Percentiles rank a stretch among this genome's conserved stretches.
phyloP scores from a whole-genome alignment of 1,284 basidiomycete species.

The Retiboletus flavoniger region DNA sequence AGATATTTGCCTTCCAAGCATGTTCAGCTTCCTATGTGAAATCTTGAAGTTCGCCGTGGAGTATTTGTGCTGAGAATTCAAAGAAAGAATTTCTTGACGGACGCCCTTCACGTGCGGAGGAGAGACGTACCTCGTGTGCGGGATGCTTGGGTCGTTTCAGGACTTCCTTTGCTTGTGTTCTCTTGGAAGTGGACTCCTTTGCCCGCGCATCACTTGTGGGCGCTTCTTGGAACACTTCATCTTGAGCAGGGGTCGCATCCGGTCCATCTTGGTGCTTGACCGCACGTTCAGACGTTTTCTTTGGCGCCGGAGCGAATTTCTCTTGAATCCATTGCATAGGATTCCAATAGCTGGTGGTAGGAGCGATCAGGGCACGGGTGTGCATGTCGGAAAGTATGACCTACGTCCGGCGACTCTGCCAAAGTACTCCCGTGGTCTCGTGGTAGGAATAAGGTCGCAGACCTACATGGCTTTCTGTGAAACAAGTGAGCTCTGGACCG shows the following conservation, averaged over 20 bases:
- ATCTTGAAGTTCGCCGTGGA: constrained; percentile 92
- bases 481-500: constrained; percentile 2
- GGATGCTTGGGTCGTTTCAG: constrained; percentile 21
- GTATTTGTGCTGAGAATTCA: constrained; percentile 71
- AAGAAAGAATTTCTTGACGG: constrained; percentile 4
- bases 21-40: constrained; percentile 89
- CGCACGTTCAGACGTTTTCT: constrained; percentile 41
- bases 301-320: constrained; percentile 47
- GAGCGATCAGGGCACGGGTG: constrained; percentile 2
- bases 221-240: constrained; percentile 24
- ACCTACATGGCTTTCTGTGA: constrained; percentile 14
- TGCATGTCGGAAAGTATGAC: constrained; percentile 17
- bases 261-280: constrained; percentile 51
- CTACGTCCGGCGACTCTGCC: constrained; percentile 44
- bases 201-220: constrained; percentile 4
- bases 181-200: constrained; percentile 5
- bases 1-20: constrained; percentile 83
- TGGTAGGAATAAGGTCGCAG: constrained; percentile 14
- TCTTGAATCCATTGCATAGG: constrained; percentile 66
- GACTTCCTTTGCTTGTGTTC: constrained; percentile 15
- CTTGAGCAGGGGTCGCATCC: constrained; percentile 13
- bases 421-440: constrained; percentile 32
- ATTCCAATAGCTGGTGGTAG: constrained; percentile 41
- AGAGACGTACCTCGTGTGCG: constrained; percentile 27
- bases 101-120: background rate